Conservation (phyloP, 768 basidiomycete species). For the Lenzites betulinus region DNA sequence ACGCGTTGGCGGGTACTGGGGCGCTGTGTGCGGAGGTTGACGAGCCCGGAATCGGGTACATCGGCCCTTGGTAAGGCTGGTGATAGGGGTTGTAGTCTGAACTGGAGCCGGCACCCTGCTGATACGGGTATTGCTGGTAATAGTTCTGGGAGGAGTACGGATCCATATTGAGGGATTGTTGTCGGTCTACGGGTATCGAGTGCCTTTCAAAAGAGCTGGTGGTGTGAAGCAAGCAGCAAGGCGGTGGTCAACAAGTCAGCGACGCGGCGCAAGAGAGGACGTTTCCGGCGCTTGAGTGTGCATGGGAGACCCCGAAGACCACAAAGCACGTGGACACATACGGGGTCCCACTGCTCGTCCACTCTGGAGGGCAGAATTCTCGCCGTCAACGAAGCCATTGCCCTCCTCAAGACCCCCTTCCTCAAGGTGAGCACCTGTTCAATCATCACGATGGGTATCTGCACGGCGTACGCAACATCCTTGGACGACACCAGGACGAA, state of each 20-base stretch:
- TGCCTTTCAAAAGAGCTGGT: no score
- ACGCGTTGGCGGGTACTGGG: conserved; percentile 86
- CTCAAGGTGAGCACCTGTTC: conserved; percentile 39
- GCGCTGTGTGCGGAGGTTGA: conserved; percentile 69
- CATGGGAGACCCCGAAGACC: conserved; percentile 5
- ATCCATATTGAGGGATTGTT: conserved; percentile 24
- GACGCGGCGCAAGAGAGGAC: not conserved
- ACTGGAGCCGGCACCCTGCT: conserved; percentile 49
- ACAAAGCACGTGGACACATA: not conserved
- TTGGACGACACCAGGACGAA: not conserved
- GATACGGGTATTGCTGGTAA: conserved; percentile 52
- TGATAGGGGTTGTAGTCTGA: conserved; percentile 78
- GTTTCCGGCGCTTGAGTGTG: not conserved
- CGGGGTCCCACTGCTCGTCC: conserved; percentile 11
- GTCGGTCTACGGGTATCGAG: not conserved
- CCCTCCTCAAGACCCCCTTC: conserved; percentile 32
- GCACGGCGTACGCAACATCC: not conserved
- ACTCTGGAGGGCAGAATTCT: not conserved
- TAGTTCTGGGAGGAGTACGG: conserved; percentile 40
- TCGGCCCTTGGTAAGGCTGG: conserved; percentile 76
- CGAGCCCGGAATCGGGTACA: conserved; percentile 63
- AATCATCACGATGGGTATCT: not conserved
- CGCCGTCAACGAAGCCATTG: conserved; percentile 33
- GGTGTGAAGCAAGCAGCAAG: not conserved
- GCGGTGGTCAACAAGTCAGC: conserved; percentile 1